Conservation (phyloP, 2,329 filamentous ascomycete genomes). For the Ilyonectria mors-panacis region DNA sequence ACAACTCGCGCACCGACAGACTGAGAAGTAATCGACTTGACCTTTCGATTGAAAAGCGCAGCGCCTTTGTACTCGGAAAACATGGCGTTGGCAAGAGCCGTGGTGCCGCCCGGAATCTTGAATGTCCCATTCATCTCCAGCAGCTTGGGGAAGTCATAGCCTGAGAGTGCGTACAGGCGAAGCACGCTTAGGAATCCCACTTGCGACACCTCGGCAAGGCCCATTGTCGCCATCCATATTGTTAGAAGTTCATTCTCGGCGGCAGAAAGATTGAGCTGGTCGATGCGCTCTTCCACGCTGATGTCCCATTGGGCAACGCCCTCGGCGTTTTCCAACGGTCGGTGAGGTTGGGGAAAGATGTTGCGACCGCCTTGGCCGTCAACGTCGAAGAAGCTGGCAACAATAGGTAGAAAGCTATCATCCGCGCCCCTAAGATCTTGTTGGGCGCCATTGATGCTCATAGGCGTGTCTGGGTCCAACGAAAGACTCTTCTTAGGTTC, state of each 20-base stretch:
- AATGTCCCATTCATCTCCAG: neutral
- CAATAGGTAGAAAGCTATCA: neutral
- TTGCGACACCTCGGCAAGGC: neutral
- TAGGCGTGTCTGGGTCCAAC: too few species aligned
- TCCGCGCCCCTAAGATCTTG: too few species aligned
- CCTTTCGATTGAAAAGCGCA: neutral
- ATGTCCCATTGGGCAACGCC: neutral
- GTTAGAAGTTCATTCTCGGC: neutral
- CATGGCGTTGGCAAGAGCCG: neutral
- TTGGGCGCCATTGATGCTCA: too few species aligned
- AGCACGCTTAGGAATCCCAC: neutral
- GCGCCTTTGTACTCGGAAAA: neutral
- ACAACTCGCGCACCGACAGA: neutral
- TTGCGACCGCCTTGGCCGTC: neutral
- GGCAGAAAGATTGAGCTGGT: neutral
- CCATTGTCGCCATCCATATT: neutral
- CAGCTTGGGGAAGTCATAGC: neutral
- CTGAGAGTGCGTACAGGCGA: neutral
- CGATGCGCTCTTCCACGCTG: neutral
- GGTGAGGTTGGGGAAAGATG: neutral
- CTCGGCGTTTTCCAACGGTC: neutral
- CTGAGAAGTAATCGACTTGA: neutral
- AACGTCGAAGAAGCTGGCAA: neutral
- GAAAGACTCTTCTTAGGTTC: too few species aligned
- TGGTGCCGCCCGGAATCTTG: slow-evolving; percentile 5